Conservation (phyloP, 768 basidiomycete genomes). For the Sarcodon aspratus region DNA sequence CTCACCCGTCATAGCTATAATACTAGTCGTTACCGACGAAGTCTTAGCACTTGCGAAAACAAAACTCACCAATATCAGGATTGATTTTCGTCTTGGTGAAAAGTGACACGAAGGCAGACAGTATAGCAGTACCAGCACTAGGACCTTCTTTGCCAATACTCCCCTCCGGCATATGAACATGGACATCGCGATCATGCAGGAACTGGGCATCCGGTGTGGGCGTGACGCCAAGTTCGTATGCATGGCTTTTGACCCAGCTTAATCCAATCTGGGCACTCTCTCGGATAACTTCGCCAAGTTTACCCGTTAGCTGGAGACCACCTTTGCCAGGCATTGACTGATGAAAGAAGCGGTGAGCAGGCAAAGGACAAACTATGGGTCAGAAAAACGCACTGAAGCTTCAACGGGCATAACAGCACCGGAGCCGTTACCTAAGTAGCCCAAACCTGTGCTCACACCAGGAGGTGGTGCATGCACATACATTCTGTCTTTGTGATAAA, state of each 20-base stretch:
- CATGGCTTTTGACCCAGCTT: conserved; percentile 88
- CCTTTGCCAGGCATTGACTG: conserved; percentile 98
- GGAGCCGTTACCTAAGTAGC: conserved; percentile 92
- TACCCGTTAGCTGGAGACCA: conserved; percentile 84
- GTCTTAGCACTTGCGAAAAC: neutral
- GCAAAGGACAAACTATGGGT: neutral
- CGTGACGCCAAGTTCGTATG: conserved; percentile 83
- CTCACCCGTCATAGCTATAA: conserved; percentile 92
- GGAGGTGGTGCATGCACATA: conserved; percentile 73
- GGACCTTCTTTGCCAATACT: conserved; percentile 93
- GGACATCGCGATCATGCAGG: conserved; percentile 78
- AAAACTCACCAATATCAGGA: conserved; percentile 74
- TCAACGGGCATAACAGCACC: conserved; percentile 98
- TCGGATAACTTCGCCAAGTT: conserved; percentile 95
- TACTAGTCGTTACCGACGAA: neutral
- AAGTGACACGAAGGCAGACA: conserved; percentile 85
- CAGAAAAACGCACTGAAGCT: conserved; percentile 53
- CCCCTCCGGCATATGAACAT: conserved; percentile 96
- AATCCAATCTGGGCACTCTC: conserved; percentile 94
- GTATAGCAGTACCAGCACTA: conserved; percentile 88
- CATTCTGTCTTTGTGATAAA: conserved; percentile 92
- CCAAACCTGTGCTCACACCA: conserved; percentile 90
- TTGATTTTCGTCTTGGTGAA: conserved; percentile 78
- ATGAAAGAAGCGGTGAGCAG: neutral
- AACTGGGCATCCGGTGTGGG: conserved; percentile 59